These are phyloP conservation scores for Perkinsus marinus DNA, from an alignment of 169 alveolate species.

Conservation along the genomic window DNA sequence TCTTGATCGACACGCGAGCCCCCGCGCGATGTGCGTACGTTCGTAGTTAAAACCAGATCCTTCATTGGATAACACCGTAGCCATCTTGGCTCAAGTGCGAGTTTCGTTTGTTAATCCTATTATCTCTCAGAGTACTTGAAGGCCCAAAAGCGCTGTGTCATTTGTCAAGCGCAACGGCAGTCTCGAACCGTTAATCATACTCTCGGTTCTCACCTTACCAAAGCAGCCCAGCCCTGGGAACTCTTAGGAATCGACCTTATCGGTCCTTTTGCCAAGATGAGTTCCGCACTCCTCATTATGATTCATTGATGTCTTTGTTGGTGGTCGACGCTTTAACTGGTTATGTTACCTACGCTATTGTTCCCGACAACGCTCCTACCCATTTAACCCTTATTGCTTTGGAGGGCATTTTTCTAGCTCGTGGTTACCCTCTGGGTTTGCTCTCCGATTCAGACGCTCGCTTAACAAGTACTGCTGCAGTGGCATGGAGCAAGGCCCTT, in stretches of 20 bases:
- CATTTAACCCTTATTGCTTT: background rate
- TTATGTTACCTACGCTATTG: background rate
- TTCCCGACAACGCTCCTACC: background rate
- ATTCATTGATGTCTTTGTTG: background rate
- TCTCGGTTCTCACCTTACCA: background rate
- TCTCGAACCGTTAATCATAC: background rate
- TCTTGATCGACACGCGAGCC: too few species aligned
- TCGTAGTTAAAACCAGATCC: too few species aligned
- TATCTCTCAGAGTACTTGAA: too few species aligned
- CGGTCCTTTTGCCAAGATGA: background rate
- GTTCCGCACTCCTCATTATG: background rate
- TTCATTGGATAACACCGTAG: too few species aligned
- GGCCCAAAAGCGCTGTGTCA: too few species aligned
- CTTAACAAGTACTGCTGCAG: background rate
- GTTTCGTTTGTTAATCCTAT: too few species aligned
- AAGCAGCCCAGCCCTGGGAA: background rate
- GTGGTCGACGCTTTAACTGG: background rate
- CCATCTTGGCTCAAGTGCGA: too few species aligned
- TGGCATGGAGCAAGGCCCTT: background rate
- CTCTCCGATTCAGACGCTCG: background rate
- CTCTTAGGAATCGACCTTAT: background rate
- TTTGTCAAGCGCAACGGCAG: background rate
- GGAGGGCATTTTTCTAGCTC: background rate
- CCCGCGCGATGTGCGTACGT: too few species aligned
- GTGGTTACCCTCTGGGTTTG: background rate